Percentiles rank a stretch among this genome's conserved stretches.
phyloP scores from a whole-genome alignment of 2,329 filamentous ascomycete genomes.

The Monosporascus cannonballus region DNA sequence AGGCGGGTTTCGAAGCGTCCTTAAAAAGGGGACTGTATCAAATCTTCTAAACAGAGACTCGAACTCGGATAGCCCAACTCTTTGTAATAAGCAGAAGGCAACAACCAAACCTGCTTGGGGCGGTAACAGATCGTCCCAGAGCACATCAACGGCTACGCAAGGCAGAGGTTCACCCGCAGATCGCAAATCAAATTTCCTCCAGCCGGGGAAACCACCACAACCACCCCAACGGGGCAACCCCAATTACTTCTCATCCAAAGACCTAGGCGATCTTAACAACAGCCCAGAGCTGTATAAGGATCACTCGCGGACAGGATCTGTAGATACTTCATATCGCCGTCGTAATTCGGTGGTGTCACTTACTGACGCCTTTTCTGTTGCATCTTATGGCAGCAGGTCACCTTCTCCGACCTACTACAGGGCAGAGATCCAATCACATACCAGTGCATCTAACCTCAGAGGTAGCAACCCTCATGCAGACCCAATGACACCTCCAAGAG shows the following conservation, averaged over 20 bases:
- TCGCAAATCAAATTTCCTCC: constrained; percentile 25
- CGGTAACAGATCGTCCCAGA: constrained; percentile 17
- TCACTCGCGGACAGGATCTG: constrained; percentile 41
- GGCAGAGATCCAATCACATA: constrained; percentile 5
- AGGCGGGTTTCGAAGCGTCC: constrained; percentile 40
- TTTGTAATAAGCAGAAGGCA: constrained; percentile 15
- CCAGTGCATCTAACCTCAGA: constrained; percentile 8
- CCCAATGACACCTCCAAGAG: not conserved
- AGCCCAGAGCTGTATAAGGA: constrained; percentile 27
- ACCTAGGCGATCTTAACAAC: constrained; percentile 24
- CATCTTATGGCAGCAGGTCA: constrained; percentile 37
- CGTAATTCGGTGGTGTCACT: constrained; percentile 50
- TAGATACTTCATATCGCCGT: constrained; percentile 44
- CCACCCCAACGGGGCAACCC: constrained; percentile 30
- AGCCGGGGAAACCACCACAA: constrained; percentile 28
- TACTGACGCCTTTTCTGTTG: constrained; percentile 49
- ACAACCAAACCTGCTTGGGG: constrained; percentile 16
- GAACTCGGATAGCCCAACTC: constrained; percentile 19
- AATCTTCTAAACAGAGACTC: constrained; percentile 46
- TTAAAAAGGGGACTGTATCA: constrained; percentile 43
- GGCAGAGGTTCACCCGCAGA: constrained; percentile 23
- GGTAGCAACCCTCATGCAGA: constrained; percentile 4
- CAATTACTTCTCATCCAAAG: constrained; percentile 33
- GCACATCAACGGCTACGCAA: constrained; percentile 14
- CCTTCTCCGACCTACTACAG: constrained; percentile 32